A percentile compares a stretch with the other conserved stretches of the same genome.
phyloP scores from a whole-genome alignment of 2,329 filamentous ascomycete species.

The Fusarium haematococcum region DNA sequence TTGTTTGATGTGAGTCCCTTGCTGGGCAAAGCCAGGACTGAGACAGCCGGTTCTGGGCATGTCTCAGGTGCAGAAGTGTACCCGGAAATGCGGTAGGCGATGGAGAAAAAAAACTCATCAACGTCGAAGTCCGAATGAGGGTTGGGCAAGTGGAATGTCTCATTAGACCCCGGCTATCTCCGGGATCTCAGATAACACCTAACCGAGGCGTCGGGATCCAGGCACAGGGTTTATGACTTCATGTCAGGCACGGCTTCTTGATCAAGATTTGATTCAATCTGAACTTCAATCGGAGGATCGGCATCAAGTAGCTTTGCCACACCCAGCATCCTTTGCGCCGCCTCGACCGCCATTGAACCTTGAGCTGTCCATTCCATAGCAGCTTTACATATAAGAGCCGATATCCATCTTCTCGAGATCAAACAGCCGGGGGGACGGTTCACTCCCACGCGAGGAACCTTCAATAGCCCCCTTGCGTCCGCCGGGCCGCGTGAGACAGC shows the following conservation, averaged over 20 bases:
- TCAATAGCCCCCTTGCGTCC: neutral
- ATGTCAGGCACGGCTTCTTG: neutral
- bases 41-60: neutral
- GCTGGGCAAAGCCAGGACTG: neutral
- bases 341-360: neutral
- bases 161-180: neutral
- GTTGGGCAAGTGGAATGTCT: neutral
- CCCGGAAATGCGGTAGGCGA: neutral
- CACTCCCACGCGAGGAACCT: neutral
- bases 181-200: neutral
- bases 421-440: neutral
- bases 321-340: neutral
- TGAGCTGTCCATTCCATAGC: neutral
- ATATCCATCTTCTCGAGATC: neutral
- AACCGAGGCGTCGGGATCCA: neutral
- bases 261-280: neutral
- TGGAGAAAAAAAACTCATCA: neutral
- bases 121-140: neutral
- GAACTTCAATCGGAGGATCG: neutral
- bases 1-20: neutral
- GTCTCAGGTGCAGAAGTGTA: neutral
- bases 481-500: conserved; percentile 9
- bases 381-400: neutral
- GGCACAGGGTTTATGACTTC: conserved; percentile 4
- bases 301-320: neutral